Evolutionary conservation across 495 filamentous ascomycete genomes (phyloP).

Genomic region (Neurospora pannonica): DNA sequence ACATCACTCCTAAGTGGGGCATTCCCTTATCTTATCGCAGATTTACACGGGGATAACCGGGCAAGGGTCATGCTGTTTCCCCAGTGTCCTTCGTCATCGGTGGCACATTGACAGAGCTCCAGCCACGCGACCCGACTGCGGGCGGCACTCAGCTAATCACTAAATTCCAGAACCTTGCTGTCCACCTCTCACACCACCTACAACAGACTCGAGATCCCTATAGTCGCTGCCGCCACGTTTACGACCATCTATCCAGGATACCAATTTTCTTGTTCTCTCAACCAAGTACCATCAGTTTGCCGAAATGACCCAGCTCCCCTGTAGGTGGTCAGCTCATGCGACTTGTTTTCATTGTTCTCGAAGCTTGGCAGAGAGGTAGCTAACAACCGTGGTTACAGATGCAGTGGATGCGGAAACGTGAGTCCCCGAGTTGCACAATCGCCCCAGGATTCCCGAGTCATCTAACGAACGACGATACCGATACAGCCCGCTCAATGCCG

Average conservation of each 20-base stretch:
- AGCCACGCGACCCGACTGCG: neutral
- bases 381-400: conserved; percentile 46
- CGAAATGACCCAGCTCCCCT: conserved; percentile 61
- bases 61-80: neutral
- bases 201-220: neutral
- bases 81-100: conserved; percentile 23
- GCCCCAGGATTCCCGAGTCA: conserved; percentile 2
- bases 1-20: conserved; percentile 10
- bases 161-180: neutral
- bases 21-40: conserved; percentile 25
- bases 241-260: neutral
- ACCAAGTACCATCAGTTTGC: neutral
- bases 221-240: neutral
- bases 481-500: conserved; percentile 70
- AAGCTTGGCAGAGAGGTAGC: neutral
- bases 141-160: neutral
- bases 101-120: conserved; percentile 21
- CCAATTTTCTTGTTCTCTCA: neutral
- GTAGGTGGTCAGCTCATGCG: conserved; percentile 39
- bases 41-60: neutral
- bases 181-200: neutral
- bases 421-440: conserved; percentile 6
- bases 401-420: conserved; percentile 96
- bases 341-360: neutral
- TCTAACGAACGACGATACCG: neutral